Evolutionary conservation across 257 asterid genomes (phyloP), one percentile per base, ranked within the genome.

Genomic region (Nicotiana tomentosiformis): DNA sequence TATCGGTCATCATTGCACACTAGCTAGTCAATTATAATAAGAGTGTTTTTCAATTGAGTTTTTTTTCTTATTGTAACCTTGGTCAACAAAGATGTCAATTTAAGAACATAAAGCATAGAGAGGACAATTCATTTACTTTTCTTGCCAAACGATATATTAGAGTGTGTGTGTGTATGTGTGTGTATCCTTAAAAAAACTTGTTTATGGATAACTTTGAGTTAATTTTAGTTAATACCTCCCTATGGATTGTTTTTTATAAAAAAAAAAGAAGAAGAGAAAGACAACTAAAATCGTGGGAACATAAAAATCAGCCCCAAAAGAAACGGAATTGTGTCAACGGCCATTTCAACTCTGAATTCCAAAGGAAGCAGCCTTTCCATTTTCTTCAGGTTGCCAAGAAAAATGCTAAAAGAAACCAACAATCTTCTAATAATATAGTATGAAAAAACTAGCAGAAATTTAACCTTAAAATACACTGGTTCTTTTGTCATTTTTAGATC

Each of bases 301-400:
- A 30, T 49, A 62, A 1, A 69, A 82, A 29, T 58, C 2, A 17
- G 20, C 15, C 77, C 85, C 93, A 18, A 84, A 89, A 88, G 67
- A 80, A 77, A 78, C 84, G 90, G 87, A 89, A 83, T 7, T 79
- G 86, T 3, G 86, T 87, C 88, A 88, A 85, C 86, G 87, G 89
- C 77, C 86, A 66, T 70, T 68, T 49, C 77, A 62, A 65, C 60
- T 80, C 67, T 64, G 70, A 84, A 86, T 49, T 74, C 72, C 65
- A 61, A 58, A 78, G 82, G 81, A 76, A 80, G 66, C 56, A n/a
- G 12, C 57, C 29, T 83, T 77, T 49, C 60, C 88, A 84, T 64
- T 69, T 58, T 80, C 84, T 82, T 84, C 84, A 87, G 85, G 90
- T 86, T 86, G 88, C 82, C 64, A 26, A 12, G 30, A 76, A 76